Evolutionary conservation across 192 early-diverging fungal species (phyloP).

Genomic region (Paraglomus occultum): DNA sequence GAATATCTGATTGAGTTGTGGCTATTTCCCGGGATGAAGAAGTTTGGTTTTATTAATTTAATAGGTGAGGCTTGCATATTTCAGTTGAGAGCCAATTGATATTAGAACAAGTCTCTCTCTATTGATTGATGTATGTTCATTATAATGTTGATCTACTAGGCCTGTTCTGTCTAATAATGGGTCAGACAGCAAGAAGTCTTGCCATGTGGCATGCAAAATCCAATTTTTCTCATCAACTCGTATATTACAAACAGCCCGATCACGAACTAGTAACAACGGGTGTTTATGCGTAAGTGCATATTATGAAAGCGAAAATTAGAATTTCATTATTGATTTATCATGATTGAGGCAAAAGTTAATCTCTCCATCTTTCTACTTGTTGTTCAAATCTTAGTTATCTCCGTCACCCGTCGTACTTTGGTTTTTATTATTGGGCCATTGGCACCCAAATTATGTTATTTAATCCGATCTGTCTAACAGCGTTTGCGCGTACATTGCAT

Average conservation of each 20-base stretch:
- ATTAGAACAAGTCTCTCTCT: neutral
- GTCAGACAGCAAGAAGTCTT: constrained; percentile 73
- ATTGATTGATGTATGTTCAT: neutral
- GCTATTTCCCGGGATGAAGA: constrained; percentile 54
- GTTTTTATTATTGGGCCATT: constrained; percentile 90
- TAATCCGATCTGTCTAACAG: constrained; percentile 75
- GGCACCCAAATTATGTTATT: constrained; percentile 73
- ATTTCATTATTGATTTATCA: neutral
- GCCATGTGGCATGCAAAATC: constrained; percentile 91
- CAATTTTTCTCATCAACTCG: constrained; percentile 86
- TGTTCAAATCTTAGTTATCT: constrained; percentile 50
- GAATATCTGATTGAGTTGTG: constrained; percentile 71
- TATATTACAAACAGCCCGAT: constrained; percentile 59
- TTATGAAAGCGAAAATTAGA: neutral
- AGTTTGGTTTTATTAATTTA: constrained; percentile 34
- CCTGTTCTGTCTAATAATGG: constrained; percentile 56
- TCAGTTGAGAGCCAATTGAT: neutral
- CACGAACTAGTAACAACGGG: constrained; percentile 86
- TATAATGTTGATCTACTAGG: constrained; percentile 41
- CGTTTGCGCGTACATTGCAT: constrained; percentile 62
- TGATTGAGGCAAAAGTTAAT: constrained; percentile 15
- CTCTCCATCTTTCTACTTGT: constrained; percentile 14
- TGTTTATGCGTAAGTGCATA: constrained; percentile 67
- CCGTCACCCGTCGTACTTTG: constrained; percentile 94
- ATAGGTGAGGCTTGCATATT: constrained; percentile 18